A percentile compares a stretch with the other conserved stretches of the same genome.
Conservation (phyloP, 768 basidiomycete species). For the Amanita rubescens region DNA sequence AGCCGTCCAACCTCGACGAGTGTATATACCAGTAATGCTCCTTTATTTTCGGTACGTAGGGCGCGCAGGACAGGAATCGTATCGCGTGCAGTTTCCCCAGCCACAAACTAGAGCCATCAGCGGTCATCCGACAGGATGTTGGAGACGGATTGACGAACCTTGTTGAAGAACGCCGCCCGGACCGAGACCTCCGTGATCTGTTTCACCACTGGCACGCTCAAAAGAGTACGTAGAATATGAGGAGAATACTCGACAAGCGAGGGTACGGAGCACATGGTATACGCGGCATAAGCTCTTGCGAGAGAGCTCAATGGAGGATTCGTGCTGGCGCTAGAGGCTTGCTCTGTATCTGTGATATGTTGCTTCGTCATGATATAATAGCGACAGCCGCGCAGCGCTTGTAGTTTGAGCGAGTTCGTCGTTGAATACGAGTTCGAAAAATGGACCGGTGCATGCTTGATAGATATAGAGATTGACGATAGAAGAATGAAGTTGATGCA, state of each 20-base stretch:
- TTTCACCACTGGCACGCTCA: slow-evolving; percentile 51
- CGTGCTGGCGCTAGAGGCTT: not conserved
- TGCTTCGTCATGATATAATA: not conserved
- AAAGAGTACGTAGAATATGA: slow-evolving; percentile 44
- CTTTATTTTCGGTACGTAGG: slow-evolving; percentile 64
- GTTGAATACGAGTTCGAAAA: no score
- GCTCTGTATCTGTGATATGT: not conserved
- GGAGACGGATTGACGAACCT: slow-evolving; percentile 36
- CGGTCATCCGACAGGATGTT: not conserved
- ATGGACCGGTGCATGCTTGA: no score
- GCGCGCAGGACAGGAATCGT: slow-evolving; percentile 55
- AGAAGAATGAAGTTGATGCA: no score
- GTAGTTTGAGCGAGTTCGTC: not conserved
- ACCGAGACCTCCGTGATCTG: slow-evolving; percentile 67
- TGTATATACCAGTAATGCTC: slow-evolving; percentile 75
- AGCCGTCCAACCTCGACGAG: slow-evolving; percentile 69
- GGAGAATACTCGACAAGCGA: slow-evolving; percentile 72
- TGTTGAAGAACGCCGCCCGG: slow-evolving; percentile 77
- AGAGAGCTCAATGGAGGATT: slow-evolving; percentile 27
- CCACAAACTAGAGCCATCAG: slow-evolving; percentile 59
- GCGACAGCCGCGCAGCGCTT: not conserved
- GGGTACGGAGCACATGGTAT: slow-evolving; percentile 73
- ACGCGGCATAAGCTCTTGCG: slow-evolving; percentile 74
- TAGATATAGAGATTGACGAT: no score
- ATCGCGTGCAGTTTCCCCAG: slow-evolving; percentile 72